Percentiles rank a stretch among this genome's conserved stretches.
Conservation (phyloP, 129 eudicot genomes). For the Kitagawia praeruptora region DNA sequence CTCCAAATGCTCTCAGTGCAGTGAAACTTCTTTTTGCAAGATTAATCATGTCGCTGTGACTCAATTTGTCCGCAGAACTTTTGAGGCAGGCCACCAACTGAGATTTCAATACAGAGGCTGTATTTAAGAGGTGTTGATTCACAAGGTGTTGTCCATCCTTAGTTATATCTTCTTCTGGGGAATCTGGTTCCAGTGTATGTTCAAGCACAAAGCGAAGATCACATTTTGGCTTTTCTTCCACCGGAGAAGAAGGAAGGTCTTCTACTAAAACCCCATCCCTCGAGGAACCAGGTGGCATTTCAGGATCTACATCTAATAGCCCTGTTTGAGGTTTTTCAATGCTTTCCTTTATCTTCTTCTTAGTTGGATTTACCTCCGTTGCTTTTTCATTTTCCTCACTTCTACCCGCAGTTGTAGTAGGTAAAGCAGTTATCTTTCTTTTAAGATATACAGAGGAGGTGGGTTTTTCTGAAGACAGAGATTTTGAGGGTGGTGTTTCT, state of each 20-base stretch:
- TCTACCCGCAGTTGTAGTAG: not conserved
- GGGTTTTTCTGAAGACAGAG: not conserved
- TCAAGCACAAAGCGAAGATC: not conserved
- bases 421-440: no score
- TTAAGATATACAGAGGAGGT: not conserved
- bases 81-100: not conserved
- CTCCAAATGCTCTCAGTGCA: not conserved
- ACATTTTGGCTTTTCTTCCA: not conserved
- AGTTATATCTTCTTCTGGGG: not conserved
- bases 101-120: not conserved
- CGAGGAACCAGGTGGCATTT: not conserved
- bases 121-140: not conserved
- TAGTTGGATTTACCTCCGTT: not conserved
- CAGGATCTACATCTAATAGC: not conserved
- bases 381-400: not conserved
- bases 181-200: not conserved
- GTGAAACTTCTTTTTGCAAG: not conserved
- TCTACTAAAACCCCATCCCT: not conserved
- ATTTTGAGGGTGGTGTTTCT: no score
- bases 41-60: not conserved
- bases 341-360: not conserved
- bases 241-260: not conserved
- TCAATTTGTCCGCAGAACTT: not conserved
- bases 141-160: not conserved
- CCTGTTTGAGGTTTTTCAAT: not conserved